Evolutionary conservation across 2,329 filamentous ascomycete genomes (phyloP).

Genomic region (Helicocarpus griseus): DNA sequence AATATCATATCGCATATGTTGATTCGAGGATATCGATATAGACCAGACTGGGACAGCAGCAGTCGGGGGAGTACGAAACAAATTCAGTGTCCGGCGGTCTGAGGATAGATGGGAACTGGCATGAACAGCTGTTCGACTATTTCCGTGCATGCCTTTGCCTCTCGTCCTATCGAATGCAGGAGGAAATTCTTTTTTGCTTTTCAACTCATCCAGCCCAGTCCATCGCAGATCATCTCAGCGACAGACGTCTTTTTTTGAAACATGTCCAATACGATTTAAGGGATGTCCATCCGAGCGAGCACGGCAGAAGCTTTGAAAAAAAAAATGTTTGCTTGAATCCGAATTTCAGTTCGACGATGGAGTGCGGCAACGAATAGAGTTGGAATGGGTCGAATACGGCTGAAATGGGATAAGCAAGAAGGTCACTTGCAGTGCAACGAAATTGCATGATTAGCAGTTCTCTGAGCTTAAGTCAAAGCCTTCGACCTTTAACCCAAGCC

Average conservation of each 20-base stretch:
- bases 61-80: not conserved
- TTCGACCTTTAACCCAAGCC: not conserved
- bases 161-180: not conserved
- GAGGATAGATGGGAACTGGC: not conserved
- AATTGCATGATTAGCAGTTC: no score
- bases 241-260: not conserved
- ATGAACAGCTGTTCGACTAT: constrained; percentile 1
- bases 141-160: not conserved
- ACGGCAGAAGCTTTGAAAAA: not conserved
- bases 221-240: not conserved
- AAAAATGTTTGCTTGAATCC: not conserved
- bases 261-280: constrained; percentile 3
- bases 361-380: not conserved
- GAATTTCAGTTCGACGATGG: not conserved
- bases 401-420: not conserved
- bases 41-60: not conserved
- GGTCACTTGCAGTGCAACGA: not conserved
- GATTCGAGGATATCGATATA: not conserved
- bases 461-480: not conserved
- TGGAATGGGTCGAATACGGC: not conserved
- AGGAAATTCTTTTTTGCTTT: no score
- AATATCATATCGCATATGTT: not conserved
- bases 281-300: not conserved
- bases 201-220: not conserved
- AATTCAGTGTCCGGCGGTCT: not conserved